Conservation (phyloP, 768 basidiomycete species). For the Trametes cubensis region DNA sequence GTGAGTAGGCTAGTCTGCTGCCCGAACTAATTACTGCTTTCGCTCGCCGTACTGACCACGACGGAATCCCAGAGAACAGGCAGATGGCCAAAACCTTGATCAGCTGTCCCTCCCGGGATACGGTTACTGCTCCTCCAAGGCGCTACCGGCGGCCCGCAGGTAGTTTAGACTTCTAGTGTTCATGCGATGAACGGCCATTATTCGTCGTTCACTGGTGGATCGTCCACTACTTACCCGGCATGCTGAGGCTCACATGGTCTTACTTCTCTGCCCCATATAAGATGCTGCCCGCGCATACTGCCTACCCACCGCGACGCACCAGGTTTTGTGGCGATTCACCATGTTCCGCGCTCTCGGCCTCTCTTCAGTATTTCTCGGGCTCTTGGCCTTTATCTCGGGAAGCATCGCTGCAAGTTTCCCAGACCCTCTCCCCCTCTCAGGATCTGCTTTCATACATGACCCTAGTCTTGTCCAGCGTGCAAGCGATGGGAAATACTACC, state of each 20-base stretch:
- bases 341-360: not conserved
- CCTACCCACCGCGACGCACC: not conserved
- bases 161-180: not conserved
- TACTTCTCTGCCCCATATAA: not conserved
- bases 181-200: not conserved
- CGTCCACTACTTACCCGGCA: not conserved
- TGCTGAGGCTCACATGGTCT: conserved; percentile 1
- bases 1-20: too few relatives aligned
- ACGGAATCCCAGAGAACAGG: not conserved
- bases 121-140: not conserved
- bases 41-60: too few relatives aligned
- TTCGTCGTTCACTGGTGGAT: not conserved
- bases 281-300: not conserved
- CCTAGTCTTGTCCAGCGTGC: conserved; percentile 23
- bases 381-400: not conserved
- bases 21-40: too few relatives aligned
- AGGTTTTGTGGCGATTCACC: too few relatives aligned
- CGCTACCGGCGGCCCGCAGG: conserved; percentile 6
- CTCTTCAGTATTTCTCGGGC: not conserved
- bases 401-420: conserved; percentile 16
- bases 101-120: not conserved
- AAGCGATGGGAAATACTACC: conserved; percentile 26
- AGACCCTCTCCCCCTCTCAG: conserved; percentile 14
- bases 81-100: not conserved
- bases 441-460: conserved; percentile 20